Evolutionary conservation across 208 protist genomes (phyloP), one percentile per base, ranked within the genome.

Genomic region (Angomonas deanei): DNA sequence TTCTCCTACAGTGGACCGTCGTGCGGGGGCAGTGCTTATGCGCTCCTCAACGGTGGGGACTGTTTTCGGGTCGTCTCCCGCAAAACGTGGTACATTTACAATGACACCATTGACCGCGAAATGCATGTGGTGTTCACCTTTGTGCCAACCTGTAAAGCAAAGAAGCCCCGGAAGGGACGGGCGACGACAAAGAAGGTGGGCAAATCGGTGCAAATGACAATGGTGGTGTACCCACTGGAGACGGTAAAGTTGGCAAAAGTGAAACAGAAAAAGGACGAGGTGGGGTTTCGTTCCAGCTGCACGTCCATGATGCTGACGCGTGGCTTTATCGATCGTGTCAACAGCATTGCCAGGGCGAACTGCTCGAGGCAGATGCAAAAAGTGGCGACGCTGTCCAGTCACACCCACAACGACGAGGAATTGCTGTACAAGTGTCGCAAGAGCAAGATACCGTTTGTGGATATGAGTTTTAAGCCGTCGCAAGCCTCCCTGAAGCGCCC

Each of bases 101-200:
- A 86, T 68, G 84, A 86, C 70, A 82, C 80, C 0, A 58, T 73
- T 19, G 70, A 85, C 55, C 78, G 70, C 63, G 84, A 91, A 53
- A 68, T 84, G 65, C 76, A 76, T 49, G 66, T 91, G 21, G 68
- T 61, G 52, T 84, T 80, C 57, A 70, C 72, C 49, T 91, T 91
- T 58, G 58, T 61, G 0, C 48, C 33, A 13, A 19, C 30, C 5
- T 66, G 47, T 27, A 49, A 21, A 26, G 59, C 68, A 24, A 56
- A 73, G 47, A 59, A 62, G 8, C 32, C 62, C 0, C 65, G 69
- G 57, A 58, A 83, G 47, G 49, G 61, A 1, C 59, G 59, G 57
- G 70, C 72, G 23, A 32, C 50, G 46, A 34, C 73, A 50, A 68
- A 53, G 24, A 63, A 34, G 1, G 54, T 63, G 4, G 60, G 32